These are phyloP conservation scores for Recurvomyces mirabilis DNA, from an alignment of 495 filamentous ascomycete genomes.

Conservation along the genomic window DNA sequence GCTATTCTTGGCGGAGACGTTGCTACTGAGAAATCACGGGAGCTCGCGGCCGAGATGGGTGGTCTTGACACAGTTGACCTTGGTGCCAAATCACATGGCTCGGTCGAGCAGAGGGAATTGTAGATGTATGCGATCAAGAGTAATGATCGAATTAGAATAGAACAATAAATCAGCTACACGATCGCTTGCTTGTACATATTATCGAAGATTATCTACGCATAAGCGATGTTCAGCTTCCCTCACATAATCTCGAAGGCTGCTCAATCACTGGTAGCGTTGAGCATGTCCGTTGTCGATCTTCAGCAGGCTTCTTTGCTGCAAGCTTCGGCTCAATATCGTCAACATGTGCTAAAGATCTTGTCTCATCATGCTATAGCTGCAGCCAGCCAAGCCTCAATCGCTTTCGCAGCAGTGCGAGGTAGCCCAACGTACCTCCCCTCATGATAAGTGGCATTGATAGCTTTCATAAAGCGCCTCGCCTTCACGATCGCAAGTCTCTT, in stretches of 20 bases:
- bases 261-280: no score
- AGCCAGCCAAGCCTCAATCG: not conserved
- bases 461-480: not conserved
- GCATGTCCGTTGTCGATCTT: no score
- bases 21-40: conserved; percentile 27
- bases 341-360: not conserved
- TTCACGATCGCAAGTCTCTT: not conserved
- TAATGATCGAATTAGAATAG: no score
- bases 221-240: no score
- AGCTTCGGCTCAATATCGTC: no score
- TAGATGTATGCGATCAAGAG: no score
- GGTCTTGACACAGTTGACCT: conserved; percentile 4
- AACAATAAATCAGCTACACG: no score
- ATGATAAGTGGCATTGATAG: not conserved
- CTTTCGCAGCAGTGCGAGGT: not conserved
- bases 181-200: no score
- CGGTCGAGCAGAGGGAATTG: conserved; percentile 4
- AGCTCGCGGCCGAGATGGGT: conserved; percentile 20
- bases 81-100: not conserved
- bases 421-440: not conserved
- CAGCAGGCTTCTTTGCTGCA: no score
- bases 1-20: conserved; percentile 30
- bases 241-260: no score
- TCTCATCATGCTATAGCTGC: no score
- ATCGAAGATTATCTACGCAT: not conserved